Evolutionary conservation across 768 basidiomycete genomes (phyloP).

Genomic region (Mycena leptocephala): DNA sequence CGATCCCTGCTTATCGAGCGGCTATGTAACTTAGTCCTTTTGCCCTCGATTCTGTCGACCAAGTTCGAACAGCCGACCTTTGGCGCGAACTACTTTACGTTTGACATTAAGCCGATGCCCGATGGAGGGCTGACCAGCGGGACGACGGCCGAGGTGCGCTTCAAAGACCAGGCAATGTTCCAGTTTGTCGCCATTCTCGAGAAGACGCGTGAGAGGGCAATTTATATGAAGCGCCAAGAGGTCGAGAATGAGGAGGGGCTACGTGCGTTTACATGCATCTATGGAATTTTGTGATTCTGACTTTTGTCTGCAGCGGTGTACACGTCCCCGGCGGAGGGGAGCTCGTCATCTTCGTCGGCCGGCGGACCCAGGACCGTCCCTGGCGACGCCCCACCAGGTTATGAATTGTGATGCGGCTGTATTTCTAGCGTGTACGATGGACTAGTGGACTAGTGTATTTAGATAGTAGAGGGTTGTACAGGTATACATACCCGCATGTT

Average conservation of each 20-base stretch:
- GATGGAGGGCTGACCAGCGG: constrained; percentile 79
- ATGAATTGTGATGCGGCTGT: constrained; percentile 53
- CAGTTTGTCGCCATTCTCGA: constrained; percentile 81
- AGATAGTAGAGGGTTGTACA: neutral
- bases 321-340: constrained; percentile 58
- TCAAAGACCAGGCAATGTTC: constrained; percentile 80
- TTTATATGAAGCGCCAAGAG: constrained; percentile 80
- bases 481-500: no score
- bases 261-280: constrained; percentile 65
- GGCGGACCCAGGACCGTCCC: constrained; percentile 61
- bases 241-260: constrained; percentile 73
- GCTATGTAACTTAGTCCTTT: constrained; percentile 59
- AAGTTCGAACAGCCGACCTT: constrained; percentile 86
- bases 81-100: constrained; percentile 74
- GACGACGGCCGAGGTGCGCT: constrained; percentile 77
- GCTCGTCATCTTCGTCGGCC: constrained; percentile 58
- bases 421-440: constrained; percentile 23
- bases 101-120: constrained; percentile 78
- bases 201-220: constrained; percentile 83
- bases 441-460: constrained; percentile 1
- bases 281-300: neutral
- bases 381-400: constrained; percentile 68
- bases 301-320: constrained; percentile 56
- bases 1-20: neutral
- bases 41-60: constrained; percentile 76